A percentile compares a stretch with the other conserved stretches of the same genome.
phyloP scores from a whole-genome alignment of 139 green algal genomes.

The Coelastrella sp. region DNA sequence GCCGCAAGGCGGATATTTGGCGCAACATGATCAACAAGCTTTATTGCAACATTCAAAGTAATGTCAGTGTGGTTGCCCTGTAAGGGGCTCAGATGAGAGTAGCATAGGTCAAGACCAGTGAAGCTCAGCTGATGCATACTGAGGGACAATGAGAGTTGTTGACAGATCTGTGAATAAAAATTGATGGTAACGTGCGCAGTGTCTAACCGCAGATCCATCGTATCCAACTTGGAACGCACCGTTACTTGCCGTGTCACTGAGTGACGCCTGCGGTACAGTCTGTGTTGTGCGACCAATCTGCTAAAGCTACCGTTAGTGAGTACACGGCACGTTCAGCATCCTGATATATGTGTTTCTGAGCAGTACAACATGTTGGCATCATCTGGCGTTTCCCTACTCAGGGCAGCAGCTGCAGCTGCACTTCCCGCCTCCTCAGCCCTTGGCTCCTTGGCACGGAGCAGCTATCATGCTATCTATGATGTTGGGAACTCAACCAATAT shows the following conservation, averaged over 20 bases:
- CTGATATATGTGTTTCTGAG: too few relatives aligned
- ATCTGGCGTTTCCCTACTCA: neutral
- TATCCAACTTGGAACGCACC: too few relatives aligned
- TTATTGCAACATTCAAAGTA: neutral
- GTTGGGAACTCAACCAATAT: constrained; percentile 86
- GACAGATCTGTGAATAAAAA: too few relatives aligned
- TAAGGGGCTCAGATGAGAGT: too few relatives aligned
- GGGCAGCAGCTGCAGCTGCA: neutral
- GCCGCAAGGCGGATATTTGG: neutral
- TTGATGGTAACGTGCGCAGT: too few relatives aligned
- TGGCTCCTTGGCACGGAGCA: neutral
- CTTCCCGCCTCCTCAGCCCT: neutral
- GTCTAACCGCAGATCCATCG: too few relatives aligned
- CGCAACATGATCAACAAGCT: neutral
- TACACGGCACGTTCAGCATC: too few relatives aligned
- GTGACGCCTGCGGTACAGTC: neutral
- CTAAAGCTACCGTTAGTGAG: too few relatives aligned
- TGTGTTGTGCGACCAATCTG: too few relatives aligned
- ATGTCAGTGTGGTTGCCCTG: too few relatives aligned
- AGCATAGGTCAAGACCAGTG: neutral
- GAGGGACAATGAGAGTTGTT: neutral
- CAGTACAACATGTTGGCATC: constrained; percentile 32
- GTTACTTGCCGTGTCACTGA: too few relatives aligned
- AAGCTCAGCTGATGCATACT: constrained; percentile 8
- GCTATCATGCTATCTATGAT: constrained; percentile 39